Conservation (phyloP, 306 rosid species). For the Trifolium pratense region DNA sequence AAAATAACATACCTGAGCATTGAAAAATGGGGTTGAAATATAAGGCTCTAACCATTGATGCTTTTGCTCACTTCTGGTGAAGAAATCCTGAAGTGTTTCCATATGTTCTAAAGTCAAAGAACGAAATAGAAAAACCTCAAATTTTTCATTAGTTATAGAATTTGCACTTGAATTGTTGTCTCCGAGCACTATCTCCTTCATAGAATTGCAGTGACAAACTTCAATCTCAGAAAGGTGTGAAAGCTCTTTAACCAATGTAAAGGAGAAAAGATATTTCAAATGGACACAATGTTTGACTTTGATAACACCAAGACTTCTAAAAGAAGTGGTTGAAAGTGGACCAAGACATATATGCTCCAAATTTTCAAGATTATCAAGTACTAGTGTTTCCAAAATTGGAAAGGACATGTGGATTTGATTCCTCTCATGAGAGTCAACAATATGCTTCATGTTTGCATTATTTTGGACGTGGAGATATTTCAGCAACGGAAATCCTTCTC, state of each 20-base stretch:
- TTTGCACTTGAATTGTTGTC: not conserved
- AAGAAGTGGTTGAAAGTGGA: not conserved
- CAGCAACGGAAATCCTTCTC: not conserved
- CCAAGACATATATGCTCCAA: slow-evolving; percentile 5
- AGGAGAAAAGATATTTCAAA: slow-evolving; percentile 26
- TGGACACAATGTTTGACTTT: not conserved
- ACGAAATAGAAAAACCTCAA: not conserved
- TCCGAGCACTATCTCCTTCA: not conserved
- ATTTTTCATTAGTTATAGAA: not conserved
- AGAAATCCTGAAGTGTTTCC: not conserved
- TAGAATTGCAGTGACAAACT: slow-evolving; percentile 14
- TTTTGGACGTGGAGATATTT: slow-evolving; percentile 15
- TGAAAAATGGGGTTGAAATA: not conserved
- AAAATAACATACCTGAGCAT: slow-evolving; percentile 6
- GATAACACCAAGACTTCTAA: not conserved
- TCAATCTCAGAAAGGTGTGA: not conserved
- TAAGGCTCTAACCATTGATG: not conserved
- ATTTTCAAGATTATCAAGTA: not conserved
- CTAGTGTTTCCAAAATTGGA: not conserved
- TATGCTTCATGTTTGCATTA: slow-evolving; percentile 1
- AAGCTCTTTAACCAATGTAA: not conserved
- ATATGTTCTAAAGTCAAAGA: slow-evolving; percentile 19
- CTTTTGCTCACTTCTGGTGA: not conserved
- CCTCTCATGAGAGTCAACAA: not conserved
- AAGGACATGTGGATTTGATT: not conserved